Evolutionary conservation across 352 stramenopile genomes (phyloP), one percentile per base, ranked within the genome.

Genomic region (Globisporangium sylvaticum): DNA sequence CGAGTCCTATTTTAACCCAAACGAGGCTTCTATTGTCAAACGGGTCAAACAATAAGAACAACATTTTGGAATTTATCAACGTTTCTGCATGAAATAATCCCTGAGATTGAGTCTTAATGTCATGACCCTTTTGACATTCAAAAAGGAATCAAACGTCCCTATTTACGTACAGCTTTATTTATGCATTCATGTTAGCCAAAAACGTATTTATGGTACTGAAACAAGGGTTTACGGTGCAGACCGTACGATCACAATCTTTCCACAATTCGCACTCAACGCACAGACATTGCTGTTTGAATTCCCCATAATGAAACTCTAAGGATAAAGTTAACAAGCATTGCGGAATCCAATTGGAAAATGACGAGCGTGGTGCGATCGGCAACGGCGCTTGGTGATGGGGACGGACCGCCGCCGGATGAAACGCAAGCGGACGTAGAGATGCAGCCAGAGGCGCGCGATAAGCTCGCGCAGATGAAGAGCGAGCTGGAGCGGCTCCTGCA

Each of bases 381-480:
- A 18, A 34, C 54, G 4, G 54, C 54, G n/a, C 29, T 60, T 15
- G 27, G 31, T 44, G 58, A 14, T 24, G 10, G 56, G 29, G 10
- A 69, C 50, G 66, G 24, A 31, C 15, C 42, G 10, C 27, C 25
- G 18, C 24, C 4, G 15, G 25, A 39, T 29, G 37, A 50, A 4
- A 10, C 29, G 8, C 53, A 37, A 24, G 14, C 15, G 53, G 14
- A 58, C 14, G 52, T 50, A 24, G 18, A 50, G 5, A 50, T 50
- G 18, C 18, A 50, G 42, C 42, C 27, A 14, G 31, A 15, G 22
- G 4, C 39, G 24, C 7, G 24, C 4, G 53, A 64, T 5, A 57
- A 39, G 52, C 64, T 73, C 25, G 24, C 31, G 9, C 53, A 64
- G 25, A 71, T 65, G 64, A 71, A 74, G 58, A 54, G 73, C 46